Conservation (phyloP, 2,329 filamentous ascomycete genomes). For the Monosporascus ibericus region DNA sequence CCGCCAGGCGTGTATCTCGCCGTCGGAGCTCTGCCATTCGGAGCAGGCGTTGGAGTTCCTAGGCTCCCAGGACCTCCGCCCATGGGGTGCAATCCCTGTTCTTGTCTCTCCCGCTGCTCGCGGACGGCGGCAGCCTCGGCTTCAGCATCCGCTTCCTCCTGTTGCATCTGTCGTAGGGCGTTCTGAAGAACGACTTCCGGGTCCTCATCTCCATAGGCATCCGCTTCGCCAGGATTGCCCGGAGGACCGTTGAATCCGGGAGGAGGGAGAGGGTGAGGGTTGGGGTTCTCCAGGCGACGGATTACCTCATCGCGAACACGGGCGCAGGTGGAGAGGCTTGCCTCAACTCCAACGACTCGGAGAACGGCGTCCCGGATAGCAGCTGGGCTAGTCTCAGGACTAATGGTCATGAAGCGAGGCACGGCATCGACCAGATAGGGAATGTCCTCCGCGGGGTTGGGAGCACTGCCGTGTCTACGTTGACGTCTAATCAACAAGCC, state of each 20-base stretch:
- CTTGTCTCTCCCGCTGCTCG: constrained; percentile 45
- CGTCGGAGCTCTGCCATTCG: constrained; percentile 4
- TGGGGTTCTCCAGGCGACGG: constrained; percentile 33
- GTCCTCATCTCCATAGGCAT: constrained; percentile 41
- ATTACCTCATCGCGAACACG: constrained; percentile 54
- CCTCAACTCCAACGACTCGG: constrained; percentile 49
- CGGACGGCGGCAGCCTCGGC: constrained; percentile 49
- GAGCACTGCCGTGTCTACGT: constrained; percentile 43
- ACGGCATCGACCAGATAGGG: constrained; percentile 55
- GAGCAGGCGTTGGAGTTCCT: constrained; percentile 9
- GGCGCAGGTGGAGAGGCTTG: constrained; percentile 47
- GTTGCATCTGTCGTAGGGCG: constrained; percentile 51
- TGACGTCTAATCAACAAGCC: constrained; percentile 52
- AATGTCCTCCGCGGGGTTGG: constrained; percentile 49
- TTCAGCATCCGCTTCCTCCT: constrained; percentile 53
- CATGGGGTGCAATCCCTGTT: constrained; percentile 32
- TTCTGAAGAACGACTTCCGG: constrained; percentile 54
- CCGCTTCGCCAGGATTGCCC: constrained; percentile 15
- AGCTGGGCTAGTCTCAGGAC: constrained; percentile 51
- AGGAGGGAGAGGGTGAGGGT: constrained; percentile 26
- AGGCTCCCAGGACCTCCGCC: constrained; percentile 21
- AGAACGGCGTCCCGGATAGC: constrained; percentile 53
- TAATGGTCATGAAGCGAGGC: constrained; percentile 53
- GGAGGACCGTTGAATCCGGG: constrained; percentile 11
- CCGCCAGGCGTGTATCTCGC: constrained; percentile 20